These are phyloP conservation scores for Leersia perrieri DNA, from an alignment of 176 grass and related monocot species.

Conservation along the genomic window DNA sequence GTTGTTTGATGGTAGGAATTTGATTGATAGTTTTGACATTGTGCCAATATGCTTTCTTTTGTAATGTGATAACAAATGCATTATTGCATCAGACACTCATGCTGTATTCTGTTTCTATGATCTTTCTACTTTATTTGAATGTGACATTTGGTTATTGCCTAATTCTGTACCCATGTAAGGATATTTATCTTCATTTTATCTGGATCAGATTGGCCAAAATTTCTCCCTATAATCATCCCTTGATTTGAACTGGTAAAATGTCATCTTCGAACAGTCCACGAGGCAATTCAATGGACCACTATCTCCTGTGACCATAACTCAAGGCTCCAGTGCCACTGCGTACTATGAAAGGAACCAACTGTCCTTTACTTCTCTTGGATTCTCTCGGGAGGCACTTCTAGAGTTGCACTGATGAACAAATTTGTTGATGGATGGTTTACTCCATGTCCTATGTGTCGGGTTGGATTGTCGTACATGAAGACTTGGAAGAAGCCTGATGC, in stretches of 20 bases:
- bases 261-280: conserved; percentile 1
- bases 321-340: not conserved
- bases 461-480: not conserved
- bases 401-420: not conserved
- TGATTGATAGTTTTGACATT: not conserved
- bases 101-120: not conserved
- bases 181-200: not conserved
- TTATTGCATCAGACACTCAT: not conserved
- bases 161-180: not conserved
- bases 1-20: not conserved
- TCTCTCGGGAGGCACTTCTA: not conserved
- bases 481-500: not conserved
- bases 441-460: not conserved
- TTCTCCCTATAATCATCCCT: conserved; percentile 8
- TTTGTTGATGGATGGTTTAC: not conserved
- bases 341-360: not conserved
- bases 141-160: not conserved
- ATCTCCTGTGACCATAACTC: conserved; percentile 10
- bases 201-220: not conserved
- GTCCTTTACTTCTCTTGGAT: not conserved
- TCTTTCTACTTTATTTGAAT: not conserved
- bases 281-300: not conserved
- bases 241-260: not conserved
- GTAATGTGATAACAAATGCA: not conserved
- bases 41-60: not conserved